phyloP scores from a whole-genome alignment of 1,139 yeast species.

The Magnusiomyces ingens region DNA sequence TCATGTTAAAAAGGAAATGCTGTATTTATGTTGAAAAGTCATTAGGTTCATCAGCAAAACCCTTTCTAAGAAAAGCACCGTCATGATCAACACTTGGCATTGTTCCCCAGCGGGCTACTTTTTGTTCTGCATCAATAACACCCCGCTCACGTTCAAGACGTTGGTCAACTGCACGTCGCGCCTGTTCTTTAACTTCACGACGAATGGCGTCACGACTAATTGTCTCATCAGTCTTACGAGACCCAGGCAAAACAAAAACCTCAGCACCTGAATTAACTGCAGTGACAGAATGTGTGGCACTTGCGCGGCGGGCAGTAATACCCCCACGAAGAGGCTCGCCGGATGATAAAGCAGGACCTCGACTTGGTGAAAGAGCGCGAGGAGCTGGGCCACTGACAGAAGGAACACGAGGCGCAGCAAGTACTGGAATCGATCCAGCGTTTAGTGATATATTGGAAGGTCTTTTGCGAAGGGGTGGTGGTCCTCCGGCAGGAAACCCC shows the following conservation, averaged over 20 bases:
- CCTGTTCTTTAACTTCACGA: conserved; percentile 25
- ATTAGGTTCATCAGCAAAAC: too few species aligned
- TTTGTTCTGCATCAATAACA: conserved; percentile 11
- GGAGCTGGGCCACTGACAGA: not conserved
- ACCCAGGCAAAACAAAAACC: conserved; percentile 8
- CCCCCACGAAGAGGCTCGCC: conserved; percentile 1
- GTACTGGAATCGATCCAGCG: not conserved
- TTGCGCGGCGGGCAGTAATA: not conserved
- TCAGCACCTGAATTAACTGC: not conserved
- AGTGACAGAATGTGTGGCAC: not conserved
- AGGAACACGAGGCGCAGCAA: not conserved
- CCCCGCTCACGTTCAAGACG: conserved; percentile 25
- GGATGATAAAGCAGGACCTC: not conserved
- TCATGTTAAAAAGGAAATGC: too few species aligned
- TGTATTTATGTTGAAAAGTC: too few species aligned
- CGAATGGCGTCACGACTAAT: conserved; percentile 15
- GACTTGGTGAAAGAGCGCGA: not conserved
- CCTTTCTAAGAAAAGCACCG: too few species aligned
- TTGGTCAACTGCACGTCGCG: conserved; percentile 26
- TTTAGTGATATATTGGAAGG: not conserved
- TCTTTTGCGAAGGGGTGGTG: not conserved
- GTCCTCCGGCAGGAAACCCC: not conserved
- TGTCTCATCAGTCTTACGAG: conserved; percentile 4
- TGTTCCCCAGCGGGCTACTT: too few species aligned
- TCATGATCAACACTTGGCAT: too few species aligned